Percentiles rank a stretch among this genome's conserved stretches.
phyloP scores from a whole-genome alignment of 768 basidiomycete genomes.

The Panellus pusillus region DNA sequence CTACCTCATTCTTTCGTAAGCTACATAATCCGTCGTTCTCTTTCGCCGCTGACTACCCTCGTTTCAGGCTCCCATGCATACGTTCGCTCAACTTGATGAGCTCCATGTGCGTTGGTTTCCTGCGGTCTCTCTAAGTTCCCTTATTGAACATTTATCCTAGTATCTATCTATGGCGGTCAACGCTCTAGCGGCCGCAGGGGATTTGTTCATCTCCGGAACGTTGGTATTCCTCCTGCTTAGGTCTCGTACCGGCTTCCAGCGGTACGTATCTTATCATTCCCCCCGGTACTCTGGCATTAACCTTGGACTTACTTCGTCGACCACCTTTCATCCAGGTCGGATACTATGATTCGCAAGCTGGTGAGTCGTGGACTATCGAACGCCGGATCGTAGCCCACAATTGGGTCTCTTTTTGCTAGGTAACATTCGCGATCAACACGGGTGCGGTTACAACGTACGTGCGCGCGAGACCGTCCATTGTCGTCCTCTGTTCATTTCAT shows the following conservation, averaged over 20 bases:
- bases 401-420: constrained; percentile 26
- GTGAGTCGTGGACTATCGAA: constrained; percentile 23
- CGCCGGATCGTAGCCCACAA: neutral
- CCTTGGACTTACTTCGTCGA: neutral
- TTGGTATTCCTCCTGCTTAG: constrained; percentile 42
- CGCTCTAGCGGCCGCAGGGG: constrained; percentile 44
- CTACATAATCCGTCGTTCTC: constrained; percentile 3
- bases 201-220: constrained; percentile 45
- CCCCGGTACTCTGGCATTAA: too few relatives aligned
- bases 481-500: neutral
- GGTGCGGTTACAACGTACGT: constrained; percentile 39
- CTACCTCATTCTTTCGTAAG: constrained; percentile 37
- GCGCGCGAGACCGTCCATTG: neutral
- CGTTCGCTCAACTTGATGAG: constrained; percentile 32
- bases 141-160: constrained; percentile 20
- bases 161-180: constrained; percentile 45
- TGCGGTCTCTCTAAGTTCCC: neutral
- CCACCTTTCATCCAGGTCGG: constrained; percentile 34
- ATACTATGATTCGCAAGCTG: constrained; percentile 48
- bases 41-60: neutral
- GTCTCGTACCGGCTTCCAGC: constrained; percentile 50
- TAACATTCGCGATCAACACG: constrained; percentile 47
- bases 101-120: constrained; percentile 33
- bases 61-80: constrained; percentile 31
- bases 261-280: constrained; percentile 24